phyloP scores from a whole-genome alignment of 768 basidiomycete genomes.

The Tulasnella sp. region DNA sequence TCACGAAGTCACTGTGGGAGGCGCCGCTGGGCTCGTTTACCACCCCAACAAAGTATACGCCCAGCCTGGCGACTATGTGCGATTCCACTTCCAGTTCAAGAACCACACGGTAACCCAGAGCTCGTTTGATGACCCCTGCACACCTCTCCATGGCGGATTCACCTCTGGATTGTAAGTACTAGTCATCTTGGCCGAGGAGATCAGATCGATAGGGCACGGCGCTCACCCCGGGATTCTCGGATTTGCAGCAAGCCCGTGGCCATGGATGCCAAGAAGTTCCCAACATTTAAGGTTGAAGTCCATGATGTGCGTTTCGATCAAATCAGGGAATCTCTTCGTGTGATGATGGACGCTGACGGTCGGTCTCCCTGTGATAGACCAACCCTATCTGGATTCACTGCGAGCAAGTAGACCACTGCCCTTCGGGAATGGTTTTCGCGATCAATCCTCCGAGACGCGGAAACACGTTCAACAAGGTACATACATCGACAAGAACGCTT shows the following conservation, averaged over 20 bases:
- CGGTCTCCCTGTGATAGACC: conserved; percentile 6
- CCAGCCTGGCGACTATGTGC: conserved; percentile 18
- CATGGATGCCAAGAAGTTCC: background rate
- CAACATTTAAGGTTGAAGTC: conserved; percentile 14
- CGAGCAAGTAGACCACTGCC: conserved; percentile 36
- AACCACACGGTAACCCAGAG: conserved; percentile 47
- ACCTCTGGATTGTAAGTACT: conserved; percentile 57
- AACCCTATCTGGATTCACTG: conserved; percentile 37
- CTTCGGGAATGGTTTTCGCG: conserved; percentile 37
- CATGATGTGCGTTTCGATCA: conserved; percentile 5
- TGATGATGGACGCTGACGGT: background rate
- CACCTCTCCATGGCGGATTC: conserved; percentile 55
- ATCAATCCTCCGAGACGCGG: conserved; percentile 35
- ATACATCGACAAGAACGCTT: background rate
- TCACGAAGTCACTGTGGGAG: background rate
- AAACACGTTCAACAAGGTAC: conserved; percentile 32
- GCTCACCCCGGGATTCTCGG: background rate
- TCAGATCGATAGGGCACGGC: background rate
- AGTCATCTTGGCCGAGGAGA: background rate
- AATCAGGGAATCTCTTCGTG: background rate
- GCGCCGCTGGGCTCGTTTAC: conserved; percentile 26
- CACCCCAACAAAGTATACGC: conserved; percentile 13
- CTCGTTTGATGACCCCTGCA: conserved; percentile 43
- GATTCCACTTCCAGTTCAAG: conserved; percentile 33
- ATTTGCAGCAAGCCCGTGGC: conserved; percentile 4